phyloP scores from a whole-genome alignment of 805 yeast genomes.

The Kazachstania taianensis region DNA sequence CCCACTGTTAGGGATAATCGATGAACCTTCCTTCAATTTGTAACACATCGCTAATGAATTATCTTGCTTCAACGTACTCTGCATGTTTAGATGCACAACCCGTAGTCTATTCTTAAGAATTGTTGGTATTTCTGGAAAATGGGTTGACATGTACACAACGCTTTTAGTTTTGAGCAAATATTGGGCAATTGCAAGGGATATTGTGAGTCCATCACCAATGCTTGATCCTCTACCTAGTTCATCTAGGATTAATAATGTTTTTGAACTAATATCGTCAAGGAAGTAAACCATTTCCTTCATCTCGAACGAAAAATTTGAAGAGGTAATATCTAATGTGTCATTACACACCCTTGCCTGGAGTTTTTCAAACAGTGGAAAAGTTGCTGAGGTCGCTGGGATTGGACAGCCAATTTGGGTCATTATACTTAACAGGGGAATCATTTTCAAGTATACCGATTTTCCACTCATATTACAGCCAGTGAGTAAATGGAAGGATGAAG shows the following conservation, averaged over 20 bases:
- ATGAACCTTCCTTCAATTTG: slow-evolving; percentile 16
- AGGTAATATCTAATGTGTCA: slow-evolving; percentile 28
- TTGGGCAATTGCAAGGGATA: slow-evolving; percentile 38
- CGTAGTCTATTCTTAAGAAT: slow-evolving; percentile 28
- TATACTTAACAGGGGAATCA: slow-evolving; percentile 38
- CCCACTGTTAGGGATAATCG: slow-evolving; percentile 26
- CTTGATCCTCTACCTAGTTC: slow-evolving; percentile 49
- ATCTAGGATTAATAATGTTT: slow-evolving; percentile 38
- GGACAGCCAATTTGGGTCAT: slow-evolving; percentile 53
- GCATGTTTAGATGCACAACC: slow-evolving; percentile 33
- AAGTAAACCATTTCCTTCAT: slow-evolving; percentile 41
- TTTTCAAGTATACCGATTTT: slow-evolving; percentile 46
- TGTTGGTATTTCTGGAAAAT: slow-evolving; percentile 34
- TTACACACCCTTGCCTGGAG: slow-evolving; percentile 32
- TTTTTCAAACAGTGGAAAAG: slow-evolving; percentile 32
- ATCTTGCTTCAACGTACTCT: slow-evolving; percentile 12
- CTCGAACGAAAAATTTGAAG: slow-evolving; percentile 38
- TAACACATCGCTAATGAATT: slow-evolving; percentile 26
- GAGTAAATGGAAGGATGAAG: slow-evolving; percentile 37
- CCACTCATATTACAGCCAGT: slow-evolving; percentile 60
- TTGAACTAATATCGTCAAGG: slow-evolving; percentile 27
- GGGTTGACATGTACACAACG: slow-evolving; percentile 35
- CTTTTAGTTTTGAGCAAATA: slow-evolving; percentile 23
- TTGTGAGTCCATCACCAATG: slow-evolving; percentile 42
- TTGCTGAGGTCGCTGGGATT: slow-evolving; percentile 37